Evolutionary conservation across 257 asterid species (phyloP).

Genomic region (Echites panduratus): DNA sequence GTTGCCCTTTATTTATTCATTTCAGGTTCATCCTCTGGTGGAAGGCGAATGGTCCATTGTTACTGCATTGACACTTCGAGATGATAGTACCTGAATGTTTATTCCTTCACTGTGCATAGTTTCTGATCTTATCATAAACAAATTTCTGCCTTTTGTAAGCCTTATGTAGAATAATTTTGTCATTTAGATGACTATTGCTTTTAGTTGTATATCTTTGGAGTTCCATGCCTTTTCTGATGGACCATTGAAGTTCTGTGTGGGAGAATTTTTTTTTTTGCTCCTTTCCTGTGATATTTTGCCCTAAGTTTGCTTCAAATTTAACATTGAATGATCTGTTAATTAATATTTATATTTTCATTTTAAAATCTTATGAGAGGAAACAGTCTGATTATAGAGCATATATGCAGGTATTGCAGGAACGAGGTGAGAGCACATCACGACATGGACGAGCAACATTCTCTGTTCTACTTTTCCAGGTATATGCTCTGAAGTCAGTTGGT

Average conservation of each 20-base stretch:
- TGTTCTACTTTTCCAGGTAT: slow-evolving; percentile 95
- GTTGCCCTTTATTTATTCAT: background rate
- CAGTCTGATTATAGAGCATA: slow-evolving; percentile 25
- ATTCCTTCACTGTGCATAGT: background rate
- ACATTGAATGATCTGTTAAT: background rate
- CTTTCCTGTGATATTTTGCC: slow-evolving; percentile 1
- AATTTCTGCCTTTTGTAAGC: background rate
- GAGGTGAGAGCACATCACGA: slow-evolving; percentile 99
- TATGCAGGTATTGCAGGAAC: slow-evolving; percentile 92
- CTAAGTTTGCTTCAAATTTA: background rate
- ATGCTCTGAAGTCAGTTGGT: background rate
- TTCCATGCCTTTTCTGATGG: slow-evolving; percentile 1
- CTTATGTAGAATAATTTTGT: background rate
- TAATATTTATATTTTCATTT: background rate
- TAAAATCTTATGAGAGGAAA: slow-evolving; percentile 12
- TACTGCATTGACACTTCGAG: background rate
- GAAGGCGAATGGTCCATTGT: background rate
- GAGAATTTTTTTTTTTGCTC: background rate
- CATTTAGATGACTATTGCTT: background rate
- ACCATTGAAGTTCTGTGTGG: background rate
- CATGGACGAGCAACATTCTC: slow-evolving; percentile 99
- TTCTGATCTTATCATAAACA: background rate
- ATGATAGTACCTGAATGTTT: slow-evolving; percentile 1
- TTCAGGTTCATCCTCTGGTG: background rate
- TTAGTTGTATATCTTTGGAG: slow-evolving; percentile 1